Percentiles rank a stretch among this genome's conserved stretches.
Evolutionary conservation across 2,329 filamentous ascomycete species (phyloP).

Genomic region (Pseudogymnoascus sp.): DNA sequence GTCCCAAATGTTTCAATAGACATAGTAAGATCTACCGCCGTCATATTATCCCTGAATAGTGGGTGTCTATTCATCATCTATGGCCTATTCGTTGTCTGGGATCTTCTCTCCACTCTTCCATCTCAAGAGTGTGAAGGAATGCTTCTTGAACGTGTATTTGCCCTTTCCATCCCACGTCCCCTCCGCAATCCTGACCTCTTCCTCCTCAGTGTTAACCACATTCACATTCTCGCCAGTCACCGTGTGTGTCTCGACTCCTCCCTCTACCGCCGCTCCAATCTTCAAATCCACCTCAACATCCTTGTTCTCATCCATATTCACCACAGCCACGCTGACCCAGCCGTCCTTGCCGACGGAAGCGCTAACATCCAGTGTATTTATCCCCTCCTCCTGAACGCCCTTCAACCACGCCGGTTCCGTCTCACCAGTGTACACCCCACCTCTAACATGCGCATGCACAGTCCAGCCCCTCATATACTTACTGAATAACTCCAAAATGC

Average conservation of each 20-base stretch:
- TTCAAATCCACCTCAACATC: constrained; percentile 52
- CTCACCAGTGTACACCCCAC: constrained; percentile 55
- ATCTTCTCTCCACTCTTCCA: constrained; percentile 32
- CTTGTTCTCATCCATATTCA: constrained; percentile 59
- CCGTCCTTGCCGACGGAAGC: constrained; percentile 51
- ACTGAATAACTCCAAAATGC: constrained; percentile 52
- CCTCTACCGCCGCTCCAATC: constrained; percentile 37
- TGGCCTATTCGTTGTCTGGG: constrained; percentile 9
- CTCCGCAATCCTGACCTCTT: constrained; percentile 54
- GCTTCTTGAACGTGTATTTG: constrained; percentile 57
- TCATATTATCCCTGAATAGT: not conserved
- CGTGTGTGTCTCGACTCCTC: constrained; percentile 50
- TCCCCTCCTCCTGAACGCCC: constrained; percentile 51
- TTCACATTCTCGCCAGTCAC: constrained; percentile 50
- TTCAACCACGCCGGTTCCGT: constrained; percentile 59
- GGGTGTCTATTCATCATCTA: constrained; percentile 9
- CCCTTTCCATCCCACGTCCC: constrained; percentile 56
- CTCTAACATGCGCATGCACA: constrained; percentile 56
- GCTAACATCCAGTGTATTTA: constrained; percentile 63
- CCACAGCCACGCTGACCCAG: constrained; percentile 57
- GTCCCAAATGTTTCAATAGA: not conserved
- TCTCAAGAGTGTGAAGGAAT: constrained; percentile 60
- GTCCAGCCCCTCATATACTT: constrained; percentile 67
- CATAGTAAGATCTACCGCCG: not conserved
- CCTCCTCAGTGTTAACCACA: constrained; percentile 53